Percentiles rank a stretch among this genome's conserved stretches.
These are phyloP conservation scores for Rugosomyces carneus DNA, from an alignment of 1,284 basidiomycete species.

Conservation along the genomic window DNA sequence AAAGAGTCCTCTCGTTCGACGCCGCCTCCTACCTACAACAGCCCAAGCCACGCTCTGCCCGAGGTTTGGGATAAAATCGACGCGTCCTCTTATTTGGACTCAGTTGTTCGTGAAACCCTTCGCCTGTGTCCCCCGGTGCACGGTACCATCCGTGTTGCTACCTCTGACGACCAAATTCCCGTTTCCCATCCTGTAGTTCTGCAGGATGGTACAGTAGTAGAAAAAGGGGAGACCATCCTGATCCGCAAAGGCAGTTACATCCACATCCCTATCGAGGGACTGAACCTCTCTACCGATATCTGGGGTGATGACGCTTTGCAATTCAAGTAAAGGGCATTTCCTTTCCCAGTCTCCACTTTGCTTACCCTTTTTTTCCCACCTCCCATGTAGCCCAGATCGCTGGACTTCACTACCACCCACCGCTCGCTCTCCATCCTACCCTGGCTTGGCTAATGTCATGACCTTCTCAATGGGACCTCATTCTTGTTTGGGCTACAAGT, in stretches of 20 bases:
- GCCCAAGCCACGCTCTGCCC: conserved; percentile 5
- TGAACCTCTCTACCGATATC: conserved; percentile 42
- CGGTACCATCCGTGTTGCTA: conserved; percentile 46
- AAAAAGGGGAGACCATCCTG: conserved; percentile 27
- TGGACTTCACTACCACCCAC: conserved; percentile 38
- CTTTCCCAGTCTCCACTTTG: neutral
- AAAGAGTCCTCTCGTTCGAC: conserved; percentile 2
- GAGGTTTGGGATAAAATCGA: conserved; percentile 35
- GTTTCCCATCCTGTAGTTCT: conserved; percentile 41
- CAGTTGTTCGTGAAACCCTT: conserved; percentile 47
- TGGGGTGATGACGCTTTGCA: conserved; percentile 45
- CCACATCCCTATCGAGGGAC: conserved; percentile 51
- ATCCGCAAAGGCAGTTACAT: conserved; percentile 48
- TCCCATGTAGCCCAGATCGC: conserved; percentile 41
- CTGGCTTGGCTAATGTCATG: conserved; percentile 45
- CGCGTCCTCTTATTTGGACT: conserved; percentile 45
- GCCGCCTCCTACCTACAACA: conserved; percentile 11
- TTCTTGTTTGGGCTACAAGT: conserved; percentile 42
- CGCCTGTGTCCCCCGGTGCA: conserved; percentile 47
- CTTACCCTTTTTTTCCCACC: neutral
- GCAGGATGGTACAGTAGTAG: conserved; percentile 34
- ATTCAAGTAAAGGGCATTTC: conserved; percentile 40
- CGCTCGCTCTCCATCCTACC: conserved; percentile 30
- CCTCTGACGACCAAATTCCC: conserved; percentile 44
- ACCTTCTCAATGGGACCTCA: conserved; percentile 48